phyloP scores from a whole-genome alignment of 331 rosid species.

The Arachis monticola region DNA sequence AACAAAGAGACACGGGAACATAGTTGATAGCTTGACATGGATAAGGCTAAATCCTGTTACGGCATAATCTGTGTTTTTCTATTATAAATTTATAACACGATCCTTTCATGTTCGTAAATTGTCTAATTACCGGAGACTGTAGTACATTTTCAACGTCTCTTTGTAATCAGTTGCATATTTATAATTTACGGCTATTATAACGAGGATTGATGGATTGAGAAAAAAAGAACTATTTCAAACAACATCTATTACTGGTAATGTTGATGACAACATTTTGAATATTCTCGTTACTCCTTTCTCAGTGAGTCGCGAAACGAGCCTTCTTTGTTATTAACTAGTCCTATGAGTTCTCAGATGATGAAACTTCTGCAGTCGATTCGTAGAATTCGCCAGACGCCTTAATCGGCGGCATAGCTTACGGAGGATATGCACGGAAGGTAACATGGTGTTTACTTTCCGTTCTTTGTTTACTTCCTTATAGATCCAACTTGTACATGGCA shows the following conservation, averaged over 20 bases:
- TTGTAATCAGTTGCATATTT: background rate
- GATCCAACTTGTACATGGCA: constrained; percentile 11
- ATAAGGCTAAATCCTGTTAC: no score
- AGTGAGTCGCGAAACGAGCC: no score
- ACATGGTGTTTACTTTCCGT: constrained; percentile 20
- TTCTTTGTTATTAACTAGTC: no score
- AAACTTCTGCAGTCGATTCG: constrained; percentile 21
- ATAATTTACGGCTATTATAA: no score
- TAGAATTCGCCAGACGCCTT: constrained; percentile 45
- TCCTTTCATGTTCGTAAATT: background rate
- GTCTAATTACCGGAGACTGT: background rate
- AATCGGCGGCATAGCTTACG: constrained; percentile 81
- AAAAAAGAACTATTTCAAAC: constrained; percentile 68
- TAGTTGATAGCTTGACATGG: background rate
- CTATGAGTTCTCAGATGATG: no score
- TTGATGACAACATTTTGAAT: no score
- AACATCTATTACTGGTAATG: constrained; percentile 14
- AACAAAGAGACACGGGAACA: background rate
- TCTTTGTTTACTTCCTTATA: constrained; percentile 18
- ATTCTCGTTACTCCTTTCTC: no score
- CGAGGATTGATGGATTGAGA: constrained; percentile 51
- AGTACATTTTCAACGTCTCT: background rate
- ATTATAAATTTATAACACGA: no score
- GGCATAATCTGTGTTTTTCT: background rate
- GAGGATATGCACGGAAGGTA: constrained; percentile 94